Evolutionary conservation across 139 green algal species (phyloP).

Genomic region (Coelastrella sp.): DNA sequence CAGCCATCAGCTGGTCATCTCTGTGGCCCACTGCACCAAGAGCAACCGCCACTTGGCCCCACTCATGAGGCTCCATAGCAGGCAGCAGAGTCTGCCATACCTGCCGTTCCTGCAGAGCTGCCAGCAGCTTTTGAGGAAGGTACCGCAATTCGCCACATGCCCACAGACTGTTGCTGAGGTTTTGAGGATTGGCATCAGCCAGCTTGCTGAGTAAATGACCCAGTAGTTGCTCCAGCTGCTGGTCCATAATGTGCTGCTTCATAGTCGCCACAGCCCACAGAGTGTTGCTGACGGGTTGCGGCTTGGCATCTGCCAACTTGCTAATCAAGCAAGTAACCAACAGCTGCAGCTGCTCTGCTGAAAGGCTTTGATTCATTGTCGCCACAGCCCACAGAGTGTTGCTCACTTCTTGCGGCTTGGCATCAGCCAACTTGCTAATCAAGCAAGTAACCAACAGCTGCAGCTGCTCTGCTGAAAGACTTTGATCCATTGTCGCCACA

Average conservation of each 20-base stretch:
- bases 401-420: neutral
- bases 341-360: no score
- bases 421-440: neutral
- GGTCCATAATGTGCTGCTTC: no score
- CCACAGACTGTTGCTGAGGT: neutral
- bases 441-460: neutral
- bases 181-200: neutral
- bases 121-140: neutral
- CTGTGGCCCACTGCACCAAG: neutral
- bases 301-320: no score
- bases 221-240: neutral
- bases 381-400: neutral
- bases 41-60: neutral
- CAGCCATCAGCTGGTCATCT: no score
- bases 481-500: neutral
- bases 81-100: neutral
- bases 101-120: neutral
- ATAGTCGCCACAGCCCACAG: no score
- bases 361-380: no score
- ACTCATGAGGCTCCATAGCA: neutral
- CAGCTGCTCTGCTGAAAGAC: neutral
- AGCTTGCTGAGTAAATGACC: neutral
- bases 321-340: neutral
- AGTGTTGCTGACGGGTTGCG: no score
- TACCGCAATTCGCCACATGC: conserved; percentile 3